A percentile compares a stretch with the other conserved stretches of the same genome.
Evolutionary conservation across 208 protist genomes (phyloP).

Genomic region (Blastocrithidia nonstop): DNA sequence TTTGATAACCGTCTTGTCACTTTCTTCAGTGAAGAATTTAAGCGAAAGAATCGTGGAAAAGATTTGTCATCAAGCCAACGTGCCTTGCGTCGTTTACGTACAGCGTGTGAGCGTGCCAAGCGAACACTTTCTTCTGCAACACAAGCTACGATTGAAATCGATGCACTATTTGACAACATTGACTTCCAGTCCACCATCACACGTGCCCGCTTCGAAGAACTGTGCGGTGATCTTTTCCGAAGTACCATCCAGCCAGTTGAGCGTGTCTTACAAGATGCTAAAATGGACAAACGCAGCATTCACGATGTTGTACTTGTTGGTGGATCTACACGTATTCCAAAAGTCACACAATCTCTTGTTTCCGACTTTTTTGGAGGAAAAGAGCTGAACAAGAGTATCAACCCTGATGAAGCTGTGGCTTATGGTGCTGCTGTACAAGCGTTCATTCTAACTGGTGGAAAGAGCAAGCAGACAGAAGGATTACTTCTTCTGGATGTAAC

Average conservation of each 20-base stretch:
- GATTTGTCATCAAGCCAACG: conserved; percentile 27
- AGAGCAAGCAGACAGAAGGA: conserved; percentile 66
- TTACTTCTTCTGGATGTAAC: conserved; percentile 93
- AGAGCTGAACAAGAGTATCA: conserved; percentile 90
- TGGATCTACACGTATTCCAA: conserved; percentile 95
- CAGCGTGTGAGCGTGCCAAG: conserved; percentile 90
- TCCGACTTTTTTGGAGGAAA: conserved; percentile 52
- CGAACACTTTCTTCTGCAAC: conserved; percentile 87
- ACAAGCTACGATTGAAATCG: conserved; percentile 88
- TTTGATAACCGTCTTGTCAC: conserved; percentile 93
- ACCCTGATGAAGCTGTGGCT: conserved; percentile 97
- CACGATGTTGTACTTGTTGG: conserved; percentile 91
- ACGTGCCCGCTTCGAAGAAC: conserved; percentile 95
- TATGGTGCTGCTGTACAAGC: conserved; percentile 99
- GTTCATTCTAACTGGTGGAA: conserved; percentile 71
- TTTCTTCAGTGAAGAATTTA: conserved; percentile 90
- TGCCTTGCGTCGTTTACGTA: conserved; percentile 37
- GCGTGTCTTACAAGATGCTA: conserved; percentile 78
- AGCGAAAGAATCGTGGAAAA: too few relatives aligned
- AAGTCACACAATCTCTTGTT: conserved; percentile 81
- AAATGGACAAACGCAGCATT: conserved; percentile 61
- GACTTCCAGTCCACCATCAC: conserved; percentile 94
- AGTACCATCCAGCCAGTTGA: conserved; percentile 60
- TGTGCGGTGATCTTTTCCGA: conserved; percentile 69
- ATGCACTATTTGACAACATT: conserved; percentile 86